Base-by-base conservation (phyloP, 2,329 filamentous ascomycete genomes). In the Apiospora hydei region DNA sequence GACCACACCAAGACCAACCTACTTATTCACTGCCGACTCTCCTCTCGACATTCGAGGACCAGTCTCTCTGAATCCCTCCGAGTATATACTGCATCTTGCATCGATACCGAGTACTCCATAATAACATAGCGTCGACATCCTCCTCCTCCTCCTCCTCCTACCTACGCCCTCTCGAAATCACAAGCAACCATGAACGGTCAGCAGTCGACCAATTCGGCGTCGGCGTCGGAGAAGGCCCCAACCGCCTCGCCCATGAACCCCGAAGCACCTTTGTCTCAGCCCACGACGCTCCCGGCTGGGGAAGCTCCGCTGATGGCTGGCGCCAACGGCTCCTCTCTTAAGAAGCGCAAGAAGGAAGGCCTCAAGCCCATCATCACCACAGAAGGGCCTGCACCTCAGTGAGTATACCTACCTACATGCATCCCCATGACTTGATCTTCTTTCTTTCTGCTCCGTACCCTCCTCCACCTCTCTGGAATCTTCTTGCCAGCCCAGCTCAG, bases 291-390 rank as follows among this genome's bases (percentile, higher is more conserved):
- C 57, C 57, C 57, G 57, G 34, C 57, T 38, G 70, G 69, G 16
- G 69, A 69, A 34, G 70, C 72, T n/a, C 79, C 79, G 26, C 47
- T 81, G 72, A 81, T 81, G 80, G 77, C 78, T 38, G 79, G 79
- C 70, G 80, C 80, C 43, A 81, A 81, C 71, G 79, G 80, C 34
- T 70, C 77, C 38, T 70, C 80, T 46, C 86, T 85, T 75, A 94
- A 93, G 87, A 94, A 94, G 87, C 88, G 91, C 79, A 91, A 92
- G 85, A 94, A 94, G 87, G 90, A 92, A 57, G 88, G 87, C 70
- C 84, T 93, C 76, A 93, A 93, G 84, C 92, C 92, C 78, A 94
- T 94, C 79, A 92, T 94, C 82, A 94, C 92, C 53, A 92, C 88
- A 73, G 91, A 93, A 78, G 84, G 82, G 82, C 85, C 83, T 79